Base-by-base conservation (phyloP, 2,329 filamentous ascomycete genomes). In the Calonectria crousiana region DNA sequence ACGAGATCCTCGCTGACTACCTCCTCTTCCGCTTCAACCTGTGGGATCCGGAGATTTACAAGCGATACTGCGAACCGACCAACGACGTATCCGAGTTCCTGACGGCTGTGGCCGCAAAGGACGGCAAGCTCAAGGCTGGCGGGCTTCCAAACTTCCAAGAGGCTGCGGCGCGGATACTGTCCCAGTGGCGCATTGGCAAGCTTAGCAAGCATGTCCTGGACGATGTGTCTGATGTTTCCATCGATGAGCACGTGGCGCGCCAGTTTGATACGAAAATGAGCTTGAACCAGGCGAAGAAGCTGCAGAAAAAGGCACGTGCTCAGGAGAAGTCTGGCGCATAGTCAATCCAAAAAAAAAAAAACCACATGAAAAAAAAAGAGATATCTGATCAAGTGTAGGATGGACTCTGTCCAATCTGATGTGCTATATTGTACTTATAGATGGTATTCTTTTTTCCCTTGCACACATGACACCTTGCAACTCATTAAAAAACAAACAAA, bases 1-100 rank as follows among this genome's bases (percentile, higher is more conserved):
- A 93, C 20, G 91, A 94, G 73, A 94, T 94, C 30, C 86, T 98
- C 14, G 96, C 94, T 41, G 97, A 99, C 83, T 99, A 98, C 84
- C 89, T 98, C 26, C 91, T 99, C 10, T 98, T 92, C 85, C 92
- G 93, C 70, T 88, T 98, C 72, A 99, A 99, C 82, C 85, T 89
- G 47, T 86, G 89, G 72, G 89, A 93, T 78, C 91, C 93, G 0
- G 75, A 78, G 2, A 80, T 93, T 8, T 98, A 98, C 84, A 80
- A 83, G 1, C 88, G 82, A 14, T 95, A 92, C 82, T 90, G 88
- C 65, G 81, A 84, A 44, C 95, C 96, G 0, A 98, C 97, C 2
- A 98, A 98, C 84, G 94, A 98, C 77, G 88, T 98, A n/a, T 85
- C 89, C 62, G 89, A 90, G 51, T 90, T 98, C 32, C 89, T 99